Conservation (phyloP, 108 stramenopile species). For the Pseudonitzschia multiseries region DNA sequence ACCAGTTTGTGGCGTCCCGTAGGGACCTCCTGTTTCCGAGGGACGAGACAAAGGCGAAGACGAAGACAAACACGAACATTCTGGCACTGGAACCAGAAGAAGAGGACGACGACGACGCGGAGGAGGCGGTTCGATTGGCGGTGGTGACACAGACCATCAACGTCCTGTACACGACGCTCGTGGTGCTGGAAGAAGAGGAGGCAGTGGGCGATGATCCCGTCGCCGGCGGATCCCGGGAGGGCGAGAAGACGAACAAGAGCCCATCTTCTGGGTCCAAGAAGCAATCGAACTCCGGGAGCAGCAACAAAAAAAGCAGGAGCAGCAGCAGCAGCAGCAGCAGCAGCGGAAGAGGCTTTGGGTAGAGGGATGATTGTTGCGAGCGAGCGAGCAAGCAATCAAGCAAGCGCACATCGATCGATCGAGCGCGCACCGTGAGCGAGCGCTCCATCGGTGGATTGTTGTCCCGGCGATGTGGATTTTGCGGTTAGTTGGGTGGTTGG, state of each 20-base stretch:
- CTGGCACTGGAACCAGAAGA: not conserved
- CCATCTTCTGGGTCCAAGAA: too few relatives aligned
- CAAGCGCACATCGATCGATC: too few relatives aligned
- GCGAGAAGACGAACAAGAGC: too few relatives aligned
- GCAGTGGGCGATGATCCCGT: not conserved
- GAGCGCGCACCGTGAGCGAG: too few relatives aligned
- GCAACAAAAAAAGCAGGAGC: not conserved
- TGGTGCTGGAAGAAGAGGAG: constrained; percentile 5
- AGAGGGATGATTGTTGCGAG: too few relatives aligned
- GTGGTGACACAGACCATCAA: constrained; percentile 18
- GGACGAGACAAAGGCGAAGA: not conserved
- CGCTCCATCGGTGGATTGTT: too few relatives aligned
- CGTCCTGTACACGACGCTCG: constrained; percentile 12
- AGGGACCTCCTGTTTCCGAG: constrained; percentile 8
- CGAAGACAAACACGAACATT: not conserved
- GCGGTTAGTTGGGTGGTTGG: too few relatives aligned
- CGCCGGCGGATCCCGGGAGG: not conserved
- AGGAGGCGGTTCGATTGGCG: not conserved
- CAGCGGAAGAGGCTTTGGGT: not conserved
- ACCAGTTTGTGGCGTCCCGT: constrained; percentile 10
- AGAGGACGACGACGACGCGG: not conserved
- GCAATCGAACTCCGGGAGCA: not conserved
- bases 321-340: not conserved
- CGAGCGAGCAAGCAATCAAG: too few relatives aligned
- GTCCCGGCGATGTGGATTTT: too few relatives aligned